Base-by-base conservation (phyloP, 176 grass and related monocot species). In the Oryza nivara region DNA sequence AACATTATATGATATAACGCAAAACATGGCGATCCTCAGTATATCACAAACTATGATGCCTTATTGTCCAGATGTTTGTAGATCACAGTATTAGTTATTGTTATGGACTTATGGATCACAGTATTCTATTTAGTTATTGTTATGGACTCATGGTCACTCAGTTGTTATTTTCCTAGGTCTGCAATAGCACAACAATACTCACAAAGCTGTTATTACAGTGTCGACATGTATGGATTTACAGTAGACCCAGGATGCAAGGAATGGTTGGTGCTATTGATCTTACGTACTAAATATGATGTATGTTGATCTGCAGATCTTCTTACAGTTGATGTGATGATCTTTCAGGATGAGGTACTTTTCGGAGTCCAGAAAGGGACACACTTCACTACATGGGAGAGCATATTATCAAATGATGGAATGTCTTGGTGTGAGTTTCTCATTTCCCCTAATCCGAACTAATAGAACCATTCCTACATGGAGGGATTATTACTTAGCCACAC, bases 401-500 rank as follows among this genome's bases (percentile, higher is more conserved):
- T 98, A 98, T 87, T 98, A 92, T 87, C 96, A 95, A 78, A 98
- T 98, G 96, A 98, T 98, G 96, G 96, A 98, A 92, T 98, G 96
- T 80, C 91, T 98, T 81, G 93, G 96, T 78, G 96, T 98, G 77
- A 88, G 85, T 88, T 20, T 52, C 48, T 76, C 38, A 43, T 60
- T 83, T 70, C 79, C 49, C 17, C 3, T 26, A 67, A 43, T n/a
- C 26, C 11, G 77, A 79, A 3, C 51, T 30, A 61, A 36, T 36
- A 4, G 74, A 46, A n/a, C 17, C 15, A 38, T 82, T 15, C 0
- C 0, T 67, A 74, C 58, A 56, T 66, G 47, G 73, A 74, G 72
- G 45, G 22, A 68, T 44, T 20, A 80, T 22, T 68, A 41, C 17
- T 40, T 35, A 40, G 52, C 36, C n/a, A 12, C 12, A n/a, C 32